Conservation (phyloP, 1,284 basidiomycete genomes). For the Cystobasidium sp. region DNA sequence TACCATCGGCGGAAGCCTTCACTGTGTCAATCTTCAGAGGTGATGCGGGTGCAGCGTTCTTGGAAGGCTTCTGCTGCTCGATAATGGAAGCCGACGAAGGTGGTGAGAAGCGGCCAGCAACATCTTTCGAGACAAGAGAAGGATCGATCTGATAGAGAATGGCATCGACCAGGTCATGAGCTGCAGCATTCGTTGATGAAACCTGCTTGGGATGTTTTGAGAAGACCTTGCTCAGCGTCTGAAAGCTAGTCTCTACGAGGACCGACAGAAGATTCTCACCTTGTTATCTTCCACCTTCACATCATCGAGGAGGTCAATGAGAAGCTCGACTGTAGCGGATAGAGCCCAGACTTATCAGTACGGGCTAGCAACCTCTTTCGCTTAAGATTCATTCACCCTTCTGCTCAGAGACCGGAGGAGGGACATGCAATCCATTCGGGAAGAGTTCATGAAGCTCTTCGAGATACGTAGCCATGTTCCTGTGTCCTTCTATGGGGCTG, state of each 20-base stretch:
- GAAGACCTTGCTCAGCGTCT: too few relatives aligned
- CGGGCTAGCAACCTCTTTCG: too few relatives aligned
- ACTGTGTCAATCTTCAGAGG: too few relatives aligned
- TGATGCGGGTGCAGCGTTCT: too few relatives aligned
- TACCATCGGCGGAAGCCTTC: too few relatives aligned
- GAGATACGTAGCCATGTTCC: slow-evolving; percentile 3
- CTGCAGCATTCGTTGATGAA: background rate
- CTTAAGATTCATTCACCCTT: background rate
- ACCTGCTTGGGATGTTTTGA: background rate
- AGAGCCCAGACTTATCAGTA: too few relatives aligned
- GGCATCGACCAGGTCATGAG: slow-evolving; percentile 7
- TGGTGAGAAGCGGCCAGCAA: background rate
- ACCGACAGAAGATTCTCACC: background rate
- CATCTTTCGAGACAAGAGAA: background rate
- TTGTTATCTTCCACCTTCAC: background rate
- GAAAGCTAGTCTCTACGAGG: background rate
- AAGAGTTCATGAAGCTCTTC: slow-evolving; percentile 30
- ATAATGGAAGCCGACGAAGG: too few relatives aligned
- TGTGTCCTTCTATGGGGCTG: background rate
- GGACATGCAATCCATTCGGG: slow-evolving; percentile 13
- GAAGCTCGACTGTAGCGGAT: slow-evolving; percentile 1
- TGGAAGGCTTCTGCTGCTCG: too few relatives aligned
- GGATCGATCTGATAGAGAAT: slow-evolving; percentile 24
- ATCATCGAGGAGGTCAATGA: slow-evolving; percentile 19
- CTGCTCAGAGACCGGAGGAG: background rate